Conservation (phyloP, 1,139 yeast species). For the Magnusiomyces tetraspermus region DNA sequence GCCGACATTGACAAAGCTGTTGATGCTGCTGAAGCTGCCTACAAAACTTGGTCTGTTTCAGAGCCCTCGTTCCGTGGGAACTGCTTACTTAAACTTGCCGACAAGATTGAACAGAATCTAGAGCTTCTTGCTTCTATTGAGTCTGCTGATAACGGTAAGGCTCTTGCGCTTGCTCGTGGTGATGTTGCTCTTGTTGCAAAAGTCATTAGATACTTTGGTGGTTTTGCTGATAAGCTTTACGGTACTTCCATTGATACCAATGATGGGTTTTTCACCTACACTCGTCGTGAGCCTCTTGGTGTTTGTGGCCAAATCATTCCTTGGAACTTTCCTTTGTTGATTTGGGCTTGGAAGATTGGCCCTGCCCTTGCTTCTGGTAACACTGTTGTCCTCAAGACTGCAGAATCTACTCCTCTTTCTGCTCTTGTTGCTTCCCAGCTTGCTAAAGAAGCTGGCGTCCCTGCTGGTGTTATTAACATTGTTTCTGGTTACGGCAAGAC, state of each 20-base stretch:
- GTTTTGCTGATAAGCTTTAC: slow-evolving; percentile 69
- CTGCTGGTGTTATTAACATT: slow-evolving; percentile 70
- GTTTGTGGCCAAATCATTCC: slow-evolving; percentile 77
- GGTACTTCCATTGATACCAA: slow-evolving; percentile 60
- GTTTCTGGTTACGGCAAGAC: slow-evolving; percentile 65
- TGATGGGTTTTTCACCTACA: slow-evolving; percentile 51
- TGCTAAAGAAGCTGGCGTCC: slow-evolving; percentile 62
- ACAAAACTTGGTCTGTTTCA: slow-evolving; percentile 36
- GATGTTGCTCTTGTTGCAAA: slow-evolving; percentile 52
- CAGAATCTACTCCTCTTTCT: slow-evolving; percentile 76
- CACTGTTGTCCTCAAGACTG: slow-evolving; percentile 69
- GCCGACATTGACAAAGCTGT: slow-evolving; percentile 52
- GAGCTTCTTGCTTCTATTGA: slow-evolving; percentile 62
- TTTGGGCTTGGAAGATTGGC: slow-evolving; percentile 80
- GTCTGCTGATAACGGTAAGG: slow-evolving; percentile 77
- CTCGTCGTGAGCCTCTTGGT: slow-evolving; percentile 60
- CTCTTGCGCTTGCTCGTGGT: slow-evolving; percentile 44
- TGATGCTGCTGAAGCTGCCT: slow-evolving; percentile 44
- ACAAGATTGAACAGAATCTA: slow-evolving; percentile 48
- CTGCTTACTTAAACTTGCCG: slow-evolving; percentile 55
- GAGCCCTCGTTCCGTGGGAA: slow-evolving; percentile 49
- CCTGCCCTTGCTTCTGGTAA: slow-evolving; percentile 81
- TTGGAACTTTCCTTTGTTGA: slow-evolving; percentile 70
- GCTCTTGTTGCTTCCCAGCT: slow-evolving; percentile 57
- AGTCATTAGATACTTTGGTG: slow-evolving; percentile 64